Conservation (phyloP, 306 rosid genomes). For the Delonix regia region DNA sequence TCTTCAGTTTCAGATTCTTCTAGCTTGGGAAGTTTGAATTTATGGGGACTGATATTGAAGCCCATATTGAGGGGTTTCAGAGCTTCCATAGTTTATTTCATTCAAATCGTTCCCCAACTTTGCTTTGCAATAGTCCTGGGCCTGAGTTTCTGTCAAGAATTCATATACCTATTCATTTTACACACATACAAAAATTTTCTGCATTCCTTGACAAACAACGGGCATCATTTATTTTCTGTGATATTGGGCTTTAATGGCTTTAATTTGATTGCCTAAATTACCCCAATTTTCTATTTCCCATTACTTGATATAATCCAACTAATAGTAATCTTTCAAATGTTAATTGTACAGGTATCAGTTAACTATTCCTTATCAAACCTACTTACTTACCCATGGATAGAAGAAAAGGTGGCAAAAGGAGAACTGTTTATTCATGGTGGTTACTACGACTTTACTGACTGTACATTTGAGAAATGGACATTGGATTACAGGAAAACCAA, state of each 20-base stretch:
- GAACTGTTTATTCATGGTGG: slow-evolving; percentile 81
- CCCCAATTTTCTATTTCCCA: neutral
- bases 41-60: neutral
- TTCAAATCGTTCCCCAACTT: neutral
- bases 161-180: slow-evolving; percentile 1
- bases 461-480: slow-evolving; percentile 98
- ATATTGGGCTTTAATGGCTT: slow-evolving; percentile 20
- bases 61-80: neutral
- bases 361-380: slow-evolving; percentile 76
- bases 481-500: slow-evolving; percentile 68
- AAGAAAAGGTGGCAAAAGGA: slow-evolving; percentile 75
- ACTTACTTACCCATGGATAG: slow-evolving; percentile 94
- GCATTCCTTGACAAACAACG: neutral
- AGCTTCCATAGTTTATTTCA: slow-evolving; percentile 2
- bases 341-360: slow-evolving; percentile 72
- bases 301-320: slow-evolving; percentile 1
- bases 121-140: neutral
- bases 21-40: neutral
- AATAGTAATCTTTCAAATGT: neutral
- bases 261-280: slow-evolving; percentile 8
- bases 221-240: slow-evolving; percentile 7
- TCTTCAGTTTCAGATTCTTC: neutral
- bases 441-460: slow-evolving; percentile 82
- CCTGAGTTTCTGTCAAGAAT: neutral
- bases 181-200: neutral